Conservation (phyloP, 306 rosid genomes). For the Chamaecrista fasciculata region DNA sequence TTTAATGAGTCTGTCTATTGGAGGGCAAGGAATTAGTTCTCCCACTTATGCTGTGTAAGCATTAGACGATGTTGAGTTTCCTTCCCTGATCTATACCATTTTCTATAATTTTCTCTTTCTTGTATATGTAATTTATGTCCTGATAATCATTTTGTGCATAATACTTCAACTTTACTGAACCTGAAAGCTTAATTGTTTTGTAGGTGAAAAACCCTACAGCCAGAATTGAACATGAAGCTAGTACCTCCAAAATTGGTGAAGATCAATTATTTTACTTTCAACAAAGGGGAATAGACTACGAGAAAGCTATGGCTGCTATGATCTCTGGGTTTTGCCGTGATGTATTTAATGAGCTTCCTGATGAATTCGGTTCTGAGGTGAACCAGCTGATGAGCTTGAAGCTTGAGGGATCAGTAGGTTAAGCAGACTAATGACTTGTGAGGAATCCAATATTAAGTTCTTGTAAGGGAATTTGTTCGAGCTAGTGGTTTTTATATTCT, state of each 20-base stretch:
- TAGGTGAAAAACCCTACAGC: conserved; percentile 90
- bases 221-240: conserved; percentile 88
- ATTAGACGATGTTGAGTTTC: neutral
- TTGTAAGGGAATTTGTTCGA: conserved; percentile 31
- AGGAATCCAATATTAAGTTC: neutral
- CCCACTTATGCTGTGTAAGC: neutral
- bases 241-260: conserved; percentile 92
- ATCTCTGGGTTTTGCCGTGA: conserved; percentile 91
- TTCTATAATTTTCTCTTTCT: neutral
- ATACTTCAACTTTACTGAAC: neutral
- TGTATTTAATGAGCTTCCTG: conserved; percentile 93
- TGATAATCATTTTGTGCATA: neutral
- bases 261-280: conserved; percentile 91
- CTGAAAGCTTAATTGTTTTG: conserved; percentile 4
- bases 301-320: conserved; percentile 97
- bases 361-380: conserved; percentile 94
- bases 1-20: neutral
- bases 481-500: neutral
- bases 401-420: conserved; percentile 94
- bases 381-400: conserved; percentile 93
- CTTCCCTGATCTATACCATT: neutral
- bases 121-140: neutral
- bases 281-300: conserved; percentile 91
- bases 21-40: neutral
- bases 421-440: conserved; percentile 12